Percentiles rank a stretch among this genome's conserved stretches.
These are phyloP conservation scores for Phaffomyces thermotolerans DNA, from an alignment of 805 yeast species.

Conservation along the genomic window DNA sequence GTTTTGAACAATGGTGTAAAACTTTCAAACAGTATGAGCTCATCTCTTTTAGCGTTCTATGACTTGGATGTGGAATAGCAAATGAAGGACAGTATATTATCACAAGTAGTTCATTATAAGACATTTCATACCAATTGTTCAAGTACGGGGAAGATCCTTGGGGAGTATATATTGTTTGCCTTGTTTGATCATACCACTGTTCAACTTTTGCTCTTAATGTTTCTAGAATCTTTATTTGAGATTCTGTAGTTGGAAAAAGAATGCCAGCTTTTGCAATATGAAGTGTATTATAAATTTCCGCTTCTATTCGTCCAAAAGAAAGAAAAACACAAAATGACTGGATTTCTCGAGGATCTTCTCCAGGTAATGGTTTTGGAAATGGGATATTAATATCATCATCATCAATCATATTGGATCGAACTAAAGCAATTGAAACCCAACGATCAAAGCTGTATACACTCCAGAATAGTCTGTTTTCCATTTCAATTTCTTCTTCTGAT, in stretches of 20 bases:
- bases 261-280: constrained; percentile 38
- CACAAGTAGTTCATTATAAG: constrained; percentile 39
- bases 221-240: constrained; percentile 2
- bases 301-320: constrained; percentile 39
- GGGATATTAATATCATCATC: constrained; percentile 46
- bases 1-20: constrained; percentile 34
- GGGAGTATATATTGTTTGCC: not conserved
- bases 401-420: constrained; percentile 40
- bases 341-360: constrained; percentile 35
- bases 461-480: constrained; percentile 39
- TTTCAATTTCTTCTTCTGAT: constrained; percentile 20
- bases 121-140: constrained; percentile 29
- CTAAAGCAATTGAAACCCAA: constrained; percentile 40
- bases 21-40: constrained; percentile 39
- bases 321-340: constrained; percentile 36
- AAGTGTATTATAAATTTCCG: constrained; percentile 36
- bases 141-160: constrained; percentile 5
- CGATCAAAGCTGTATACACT: constrained; percentile 35
- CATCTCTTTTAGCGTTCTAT: constrained; percentile 30
- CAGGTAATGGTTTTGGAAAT: constrained; percentile 31
- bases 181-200: constrained; percentile 25
- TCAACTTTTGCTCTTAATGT: constrained; percentile 24
- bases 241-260: constrained; percentile 5
- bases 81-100: constrained; percentile 42
- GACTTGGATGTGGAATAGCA: constrained; percentile 36